These are phyloP conservation scores for Quercus wislizeni DNA, from an alignment of 306 rosid species.

Conservation along the genomic window DNA sequence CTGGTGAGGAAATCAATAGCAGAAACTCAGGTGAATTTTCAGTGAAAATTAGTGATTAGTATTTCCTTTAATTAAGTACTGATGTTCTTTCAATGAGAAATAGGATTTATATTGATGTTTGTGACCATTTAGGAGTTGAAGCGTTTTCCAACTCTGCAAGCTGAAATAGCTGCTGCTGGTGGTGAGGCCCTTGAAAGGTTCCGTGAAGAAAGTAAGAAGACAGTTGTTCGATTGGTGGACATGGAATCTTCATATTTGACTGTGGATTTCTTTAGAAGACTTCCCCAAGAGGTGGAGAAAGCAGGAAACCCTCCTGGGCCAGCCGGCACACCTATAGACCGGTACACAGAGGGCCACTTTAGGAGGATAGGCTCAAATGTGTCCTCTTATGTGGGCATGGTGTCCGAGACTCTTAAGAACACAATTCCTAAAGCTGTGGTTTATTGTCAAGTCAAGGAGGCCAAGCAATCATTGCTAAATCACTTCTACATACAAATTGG, in stretches of 20 bases:
- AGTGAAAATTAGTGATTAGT: slow-evolving; percentile 5
- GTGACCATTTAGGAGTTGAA: slow-evolving; percentile 58
- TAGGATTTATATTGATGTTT: slow-evolving; percentile 10
- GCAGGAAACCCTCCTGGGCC: slow-evolving; percentile 37
- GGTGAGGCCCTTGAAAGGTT: slow-evolving; percentile 83
- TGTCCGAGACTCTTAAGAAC: slow-evolving; percentile 77
- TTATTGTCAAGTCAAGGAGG: slow-evolving; percentile 88
- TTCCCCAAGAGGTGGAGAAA: slow-evolving; percentile 88
- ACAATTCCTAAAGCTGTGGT: slow-evolving; percentile 96
- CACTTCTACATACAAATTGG: slow-evolving; percentile 77
- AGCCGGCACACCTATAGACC: slow-evolving; percentile 42
- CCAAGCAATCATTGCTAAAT: slow-evolving; percentile 75
- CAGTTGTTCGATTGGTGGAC: slow-evolving; percentile 83
- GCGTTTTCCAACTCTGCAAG: slow-evolving; percentile 87
- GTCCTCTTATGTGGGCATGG: slow-evolving; percentile 82
- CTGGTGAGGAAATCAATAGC: slow-evolving; percentile 95
- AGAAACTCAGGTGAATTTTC: slow-evolving; percentile 73
- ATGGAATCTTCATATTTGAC: slow-evolving; percentile 95
- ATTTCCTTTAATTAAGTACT: background rate
- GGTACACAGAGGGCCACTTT: slow-evolving; percentile 80
- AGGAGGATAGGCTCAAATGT: slow-evolving; percentile 89
- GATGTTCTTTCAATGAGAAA: background rate
- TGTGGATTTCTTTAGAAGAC: slow-evolving; percentile 94
- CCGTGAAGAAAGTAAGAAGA: slow-evolving; percentile 82
- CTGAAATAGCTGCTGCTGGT: slow-evolving; percentile 79